phyloP scores from a whole-genome alignment of 306 rosid genomes.

The Cucumis melo region DNA sequence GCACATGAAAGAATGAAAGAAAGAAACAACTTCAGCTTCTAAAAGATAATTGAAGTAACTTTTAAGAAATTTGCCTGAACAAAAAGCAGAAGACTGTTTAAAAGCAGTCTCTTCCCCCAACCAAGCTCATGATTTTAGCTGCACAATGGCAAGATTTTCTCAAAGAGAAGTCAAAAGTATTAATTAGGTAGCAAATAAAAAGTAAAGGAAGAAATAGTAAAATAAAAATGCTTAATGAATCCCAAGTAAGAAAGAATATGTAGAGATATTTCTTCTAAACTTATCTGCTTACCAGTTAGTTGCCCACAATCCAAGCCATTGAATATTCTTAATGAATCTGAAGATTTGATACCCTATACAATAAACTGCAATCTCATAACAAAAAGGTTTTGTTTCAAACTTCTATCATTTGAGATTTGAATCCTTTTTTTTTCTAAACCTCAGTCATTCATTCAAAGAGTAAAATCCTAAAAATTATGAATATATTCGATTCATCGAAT shows the following conservation, averaged over 20 bases:
- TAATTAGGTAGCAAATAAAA: background rate
- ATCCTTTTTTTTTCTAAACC: background rate
- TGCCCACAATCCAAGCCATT: background rate
- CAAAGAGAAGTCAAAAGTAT: background rate
- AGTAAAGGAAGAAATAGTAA: background rate
- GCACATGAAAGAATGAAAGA: background rate
- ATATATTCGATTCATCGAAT: background rate
- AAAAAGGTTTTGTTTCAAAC: background rate
- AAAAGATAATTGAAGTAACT: background rate
- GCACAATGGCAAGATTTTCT: background rate
- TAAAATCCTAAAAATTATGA: background rate
- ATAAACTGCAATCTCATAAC: background rate
- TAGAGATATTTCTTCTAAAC: background rate
- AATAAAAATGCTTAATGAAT: background rate
- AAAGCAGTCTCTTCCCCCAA: background rate
- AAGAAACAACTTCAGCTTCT: background rate
- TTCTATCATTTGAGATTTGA: background rate
- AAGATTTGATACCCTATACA: background rate
- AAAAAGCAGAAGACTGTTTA: background rate
- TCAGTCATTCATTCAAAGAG: background rate
- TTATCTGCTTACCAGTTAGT: background rate
- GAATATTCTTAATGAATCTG: background rate
- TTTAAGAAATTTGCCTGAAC: background rate
- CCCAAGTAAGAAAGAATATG: background rate
- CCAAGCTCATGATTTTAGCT: background rate